Evolutionary conservation across 768 basidiomycete genomes (phyloP).

Genomic region (Pleurotus eryngii): DNA sequence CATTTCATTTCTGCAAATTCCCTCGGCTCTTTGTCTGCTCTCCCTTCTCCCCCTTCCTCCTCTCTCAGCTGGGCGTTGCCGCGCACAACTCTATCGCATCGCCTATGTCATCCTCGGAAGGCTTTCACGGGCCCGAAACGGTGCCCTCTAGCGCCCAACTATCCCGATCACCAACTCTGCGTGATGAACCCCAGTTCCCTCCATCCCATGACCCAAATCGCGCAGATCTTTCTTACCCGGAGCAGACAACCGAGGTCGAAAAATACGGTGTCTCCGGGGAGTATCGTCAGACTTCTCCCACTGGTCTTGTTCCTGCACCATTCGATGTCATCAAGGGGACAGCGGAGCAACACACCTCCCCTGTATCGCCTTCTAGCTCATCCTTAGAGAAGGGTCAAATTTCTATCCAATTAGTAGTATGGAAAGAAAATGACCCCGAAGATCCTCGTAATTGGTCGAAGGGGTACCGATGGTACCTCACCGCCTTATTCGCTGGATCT

Average conservation of each 20-base stretch:
- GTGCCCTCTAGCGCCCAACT: conserved; percentile 6
- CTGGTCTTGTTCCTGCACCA: conserved; percentile 20
- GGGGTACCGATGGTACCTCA: conserved; percentile 29
- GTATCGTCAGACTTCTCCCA: conserved; percentile 24
- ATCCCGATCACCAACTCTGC: conserved; percentile 3
- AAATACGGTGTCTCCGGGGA: conserved; percentile 24
- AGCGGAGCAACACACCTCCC: conserved; percentile 22
- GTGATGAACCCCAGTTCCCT: background rate
- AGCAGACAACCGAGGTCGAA: conserved; percentile 11
- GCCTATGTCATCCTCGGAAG: background rate
- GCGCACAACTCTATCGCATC: background rate
- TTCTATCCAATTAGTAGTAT: conserved; percentile 32
- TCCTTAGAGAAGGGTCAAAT: conserved; percentile 30
- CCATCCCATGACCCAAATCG: background rate
- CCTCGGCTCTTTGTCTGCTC: background rate
- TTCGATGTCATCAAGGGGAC: conserved; percentile 3
- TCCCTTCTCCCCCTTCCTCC: background rate
- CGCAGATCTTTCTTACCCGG: conserved; percentile 13
- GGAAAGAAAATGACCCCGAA: conserved; percentile 32
- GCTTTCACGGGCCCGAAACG: background rate
- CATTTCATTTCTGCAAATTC: no score
- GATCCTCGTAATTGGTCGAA: conserved; percentile 36
- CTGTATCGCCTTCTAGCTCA: conserved; percentile 20
- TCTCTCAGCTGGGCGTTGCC: background rate
- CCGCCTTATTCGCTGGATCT: conserved; percentile 24